Percentiles rank a stretch among this genome's conserved stretches.
phyloP scores from a whole-genome alignment of 202 grass and related monocot genomes.

The Schoenoplectus tabernaemontani region DNA sequence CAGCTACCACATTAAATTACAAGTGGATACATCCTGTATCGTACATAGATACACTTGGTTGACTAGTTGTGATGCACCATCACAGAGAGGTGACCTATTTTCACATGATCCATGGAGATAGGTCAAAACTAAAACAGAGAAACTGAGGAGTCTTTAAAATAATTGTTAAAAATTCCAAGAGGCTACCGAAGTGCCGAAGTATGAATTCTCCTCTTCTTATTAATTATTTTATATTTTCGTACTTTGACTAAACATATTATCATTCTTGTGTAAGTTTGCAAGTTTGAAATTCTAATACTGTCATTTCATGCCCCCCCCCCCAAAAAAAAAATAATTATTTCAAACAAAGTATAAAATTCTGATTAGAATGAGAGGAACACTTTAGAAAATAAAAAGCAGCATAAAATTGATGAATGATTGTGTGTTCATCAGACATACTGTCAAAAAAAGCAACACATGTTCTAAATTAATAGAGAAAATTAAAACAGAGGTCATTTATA shows the following conservation, averaged over 20 bases:
- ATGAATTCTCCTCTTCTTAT: neutral
- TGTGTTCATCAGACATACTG: neutral
- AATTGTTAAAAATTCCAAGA: neutral
- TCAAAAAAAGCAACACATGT: neutral
- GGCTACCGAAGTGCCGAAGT: neutral
- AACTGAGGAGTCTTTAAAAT: neutral
- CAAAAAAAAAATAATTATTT: too few relatives aligned
- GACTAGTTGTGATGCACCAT: neutral
- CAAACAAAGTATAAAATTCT: neutral
- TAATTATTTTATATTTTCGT: neutral
- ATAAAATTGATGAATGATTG: neutral
- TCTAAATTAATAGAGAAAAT: neutral
- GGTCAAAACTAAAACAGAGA: slow-evolving; percentile 10
- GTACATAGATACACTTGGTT: neutral
- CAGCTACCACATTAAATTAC: neutral
- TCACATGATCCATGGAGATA: neutral
- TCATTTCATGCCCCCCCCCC: too few relatives aligned
- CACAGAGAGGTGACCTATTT: neutral
- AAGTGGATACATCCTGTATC: neutral
- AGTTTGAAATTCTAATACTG: too few relatives aligned
- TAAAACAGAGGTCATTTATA: neutral
- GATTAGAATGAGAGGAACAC: neutral
- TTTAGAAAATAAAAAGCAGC: neutral
- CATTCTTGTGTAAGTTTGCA: too few relatives aligned
- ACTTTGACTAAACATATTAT: too few relatives aligned